Percentiles rank a stretch among this genome's conserved stretches.
Evolutionary conservation across 495 filamentous ascomycete species (phyloP).

Genomic region (Tuber microsphaerosporum): DNA sequence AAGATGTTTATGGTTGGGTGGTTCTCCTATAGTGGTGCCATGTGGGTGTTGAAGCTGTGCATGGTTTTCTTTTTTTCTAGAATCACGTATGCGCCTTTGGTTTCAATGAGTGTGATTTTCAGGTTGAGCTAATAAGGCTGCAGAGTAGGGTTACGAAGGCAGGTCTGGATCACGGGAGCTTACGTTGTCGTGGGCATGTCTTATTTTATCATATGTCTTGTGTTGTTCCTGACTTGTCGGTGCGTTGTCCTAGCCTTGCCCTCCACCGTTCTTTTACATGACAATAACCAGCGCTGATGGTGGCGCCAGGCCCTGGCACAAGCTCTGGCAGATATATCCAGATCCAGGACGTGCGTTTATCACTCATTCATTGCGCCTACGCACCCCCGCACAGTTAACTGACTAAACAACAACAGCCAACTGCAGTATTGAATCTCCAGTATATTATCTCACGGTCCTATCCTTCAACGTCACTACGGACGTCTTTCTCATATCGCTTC

Average conservation of each 20-base stretch:
- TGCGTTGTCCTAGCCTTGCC: not conserved
- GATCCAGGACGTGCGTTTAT: constrained; percentile 51
- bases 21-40: constrained; percentile 51
- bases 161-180: constrained; percentile 46
- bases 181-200: constrained; percentile 47
- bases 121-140: constrained; percentile 12
- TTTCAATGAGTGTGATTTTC: not conserved
- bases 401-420: constrained; percentile 29
- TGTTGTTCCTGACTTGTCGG: constrained; percentile 42
- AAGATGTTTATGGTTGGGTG: constrained; percentile 54
- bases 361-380: not conserved
- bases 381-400: constrained; percentile 3
- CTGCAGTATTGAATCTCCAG: constrained; percentile 47
- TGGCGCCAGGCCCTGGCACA: constrained; percentile 48
- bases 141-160: constrained; percentile 47
- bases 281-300: constrained; percentile 44
- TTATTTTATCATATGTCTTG: constrained; percentile 49
- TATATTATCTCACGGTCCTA: constrained; percentile 30
- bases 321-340: constrained; percentile 56
- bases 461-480: constrained; percentile 11
- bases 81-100: constrained; percentile 12
- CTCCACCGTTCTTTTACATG: not conserved
- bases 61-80: constrained; percentile 44
- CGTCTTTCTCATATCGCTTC: constrained; percentile 10
- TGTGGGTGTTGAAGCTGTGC: constrained; percentile 55